Conservation (phyloP, 176 grass and related monocot species). For the Musa troglodytarum region DNA sequence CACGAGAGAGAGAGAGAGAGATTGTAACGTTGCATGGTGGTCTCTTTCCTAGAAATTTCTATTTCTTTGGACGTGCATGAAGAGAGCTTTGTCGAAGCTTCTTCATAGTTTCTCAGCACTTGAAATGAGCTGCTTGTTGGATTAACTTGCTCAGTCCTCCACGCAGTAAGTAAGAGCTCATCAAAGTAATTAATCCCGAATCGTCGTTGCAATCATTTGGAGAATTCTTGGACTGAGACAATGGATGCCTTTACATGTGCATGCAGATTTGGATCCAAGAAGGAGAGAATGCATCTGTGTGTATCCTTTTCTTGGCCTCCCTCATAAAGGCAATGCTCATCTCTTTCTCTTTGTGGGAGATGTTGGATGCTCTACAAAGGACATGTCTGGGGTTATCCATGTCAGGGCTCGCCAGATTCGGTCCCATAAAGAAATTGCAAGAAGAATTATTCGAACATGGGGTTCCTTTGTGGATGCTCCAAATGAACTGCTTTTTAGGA, state of each 20-base stretch:
- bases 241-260: background rate
- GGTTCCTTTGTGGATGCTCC: background rate
- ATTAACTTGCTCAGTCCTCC: too few relatives aligned
- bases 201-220: too few relatives aligned
- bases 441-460: background rate
- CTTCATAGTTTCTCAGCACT: too few relatives aligned
- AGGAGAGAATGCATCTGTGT: background rate
- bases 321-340: constrained; percentile 9
- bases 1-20: too few relatives aligned
- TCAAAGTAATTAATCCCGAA: too few relatives aligned
- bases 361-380: constrained; percentile 13
- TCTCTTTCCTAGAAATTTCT: too few relatives aligned
- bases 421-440: constrained; percentile 2
- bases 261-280: background rate
- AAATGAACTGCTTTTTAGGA: background rate
- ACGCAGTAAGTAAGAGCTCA: too few relatives aligned
- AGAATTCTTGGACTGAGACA: constrained; percentile 7
- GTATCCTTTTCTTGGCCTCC: background rate
- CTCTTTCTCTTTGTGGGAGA: constrained; percentile 14
- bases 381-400: background rate
- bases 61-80: too few relatives aligned
- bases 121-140: too few relatives aligned
- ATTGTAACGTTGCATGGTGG: too few relatives aligned
- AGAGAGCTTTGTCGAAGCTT: too few relatives aligned
- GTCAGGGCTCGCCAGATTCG: background rate